A percentile compares a stretch with the other conserved stretches of the same genome.
These are phyloP conservation scores for Aspergillus sp. DNA, from an alignment of 2,329 filamentous ascomycete species.

Conservation along the genomic window DNA sequence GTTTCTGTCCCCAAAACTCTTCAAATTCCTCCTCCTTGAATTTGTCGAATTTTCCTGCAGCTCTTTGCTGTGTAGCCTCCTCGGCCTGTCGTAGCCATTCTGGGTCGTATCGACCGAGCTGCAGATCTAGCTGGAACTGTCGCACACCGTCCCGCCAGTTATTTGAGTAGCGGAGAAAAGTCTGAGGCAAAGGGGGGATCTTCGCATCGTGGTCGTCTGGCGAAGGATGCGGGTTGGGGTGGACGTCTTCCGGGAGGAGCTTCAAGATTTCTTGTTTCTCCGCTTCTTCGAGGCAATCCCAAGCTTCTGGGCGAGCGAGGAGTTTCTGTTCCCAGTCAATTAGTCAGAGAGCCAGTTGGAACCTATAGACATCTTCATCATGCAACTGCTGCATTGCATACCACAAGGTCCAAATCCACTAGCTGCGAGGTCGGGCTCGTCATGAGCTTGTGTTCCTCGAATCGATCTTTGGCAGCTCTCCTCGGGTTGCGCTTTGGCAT, in stretches of 20 bases:
- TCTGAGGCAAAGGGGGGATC: constrained; percentile 39
- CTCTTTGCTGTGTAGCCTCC: constrained; percentile 52
- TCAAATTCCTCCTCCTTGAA: constrained; percentile 57
- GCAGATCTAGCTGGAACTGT: constrained; percentile 57
- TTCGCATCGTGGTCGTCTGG: constrained; percentile 28
- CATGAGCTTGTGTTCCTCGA: constrained; percentile 38
- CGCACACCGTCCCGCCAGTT: constrained; percentile 54
- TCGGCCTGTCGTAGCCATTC: constrained; percentile 57
- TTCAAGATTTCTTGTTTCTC: constrained; percentile 42
- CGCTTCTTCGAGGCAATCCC: constrained; percentile 40
- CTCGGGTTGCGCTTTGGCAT: constrained; percentile 32
- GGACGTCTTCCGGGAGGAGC: constrained; percentile 43
- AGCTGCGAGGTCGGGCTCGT: constrained; percentile 39
- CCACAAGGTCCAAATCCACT: constrained; percentile 38
- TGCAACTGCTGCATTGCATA: constrained; percentile 19
- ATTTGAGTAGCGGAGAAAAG: constrained; percentile 44
- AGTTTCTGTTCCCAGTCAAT: constrained; percentile 31
- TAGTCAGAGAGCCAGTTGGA: neutral
- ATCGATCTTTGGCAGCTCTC: constrained; percentile 33
- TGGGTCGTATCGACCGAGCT: constrained; percentile 55
- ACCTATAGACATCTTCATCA: neutral
- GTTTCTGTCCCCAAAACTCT: constrained; percentile 58
- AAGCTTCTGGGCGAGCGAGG: constrained; percentile 40
- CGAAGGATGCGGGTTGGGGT: constrained; percentile 30
- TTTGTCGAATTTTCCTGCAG: constrained; percentile 55